A percentile compares a stretch with the other conserved stretches of the same genome.
Evolutionary conservation across 805 yeast genomes (phyloP).

Genomic region (Yamadazyma tumulicola): DNA sequence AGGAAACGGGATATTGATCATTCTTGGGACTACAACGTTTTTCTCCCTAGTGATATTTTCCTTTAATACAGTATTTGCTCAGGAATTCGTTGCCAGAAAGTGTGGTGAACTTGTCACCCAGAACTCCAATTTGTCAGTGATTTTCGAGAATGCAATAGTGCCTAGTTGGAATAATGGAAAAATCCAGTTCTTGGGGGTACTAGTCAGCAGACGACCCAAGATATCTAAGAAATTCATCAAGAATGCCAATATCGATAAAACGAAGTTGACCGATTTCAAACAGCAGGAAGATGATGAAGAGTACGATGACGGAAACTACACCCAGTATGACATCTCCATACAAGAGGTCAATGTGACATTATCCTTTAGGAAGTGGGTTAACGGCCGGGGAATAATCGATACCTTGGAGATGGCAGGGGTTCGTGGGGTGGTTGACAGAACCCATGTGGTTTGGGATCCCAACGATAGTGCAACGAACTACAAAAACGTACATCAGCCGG

Average conservation of each 20-base stretch:
- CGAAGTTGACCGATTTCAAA: neutral
- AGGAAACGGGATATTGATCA: slow-evolving; percentile 75
- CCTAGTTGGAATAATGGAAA: slow-evolving; percentile 92
- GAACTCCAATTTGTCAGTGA: slow-evolving; percentile 77
- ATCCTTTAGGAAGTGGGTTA: slow-evolving; percentile 81
- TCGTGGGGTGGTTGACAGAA: slow-evolving; percentile 89
- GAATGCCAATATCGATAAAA: slow-evolving; percentile 41
- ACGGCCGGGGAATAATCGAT: slow-evolving; percentile 83
- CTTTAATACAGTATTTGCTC: slow-evolving; percentile 81
- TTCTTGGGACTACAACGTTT: slow-evolving; percentile 90
- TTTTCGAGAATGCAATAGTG: slow-evolving; percentile 89
- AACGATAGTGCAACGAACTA: slow-evolving; percentile 82
- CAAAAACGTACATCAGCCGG: slow-evolving; percentile 68
- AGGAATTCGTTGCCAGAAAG: slow-evolving; percentile 77
- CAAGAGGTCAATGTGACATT: slow-evolving; percentile 80
- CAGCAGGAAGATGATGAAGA: slow-evolving; percentile 38
- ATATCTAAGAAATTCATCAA: slow-evolving; percentile 50
- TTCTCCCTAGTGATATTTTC: slow-evolving; percentile 74
- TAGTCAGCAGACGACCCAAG: slow-evolving; percentile 81
- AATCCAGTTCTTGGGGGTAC: slow-evolving; percentile 79
- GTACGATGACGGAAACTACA: slow-evolving; percentile 87
- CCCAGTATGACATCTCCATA: slow-evolving; percentile 89
- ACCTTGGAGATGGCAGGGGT: slow-evolving; percentile 75
- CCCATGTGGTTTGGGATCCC: slow-evolving; percentile 79
- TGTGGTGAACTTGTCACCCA: slow-evolving; percentile 81